Percentiles rank a stretch among this genome's conserved stretches.
phyloP scores from a whole-genome alignment of 2,329 filamentous ascomycete species.

The Monilinia laxa region DNA sequence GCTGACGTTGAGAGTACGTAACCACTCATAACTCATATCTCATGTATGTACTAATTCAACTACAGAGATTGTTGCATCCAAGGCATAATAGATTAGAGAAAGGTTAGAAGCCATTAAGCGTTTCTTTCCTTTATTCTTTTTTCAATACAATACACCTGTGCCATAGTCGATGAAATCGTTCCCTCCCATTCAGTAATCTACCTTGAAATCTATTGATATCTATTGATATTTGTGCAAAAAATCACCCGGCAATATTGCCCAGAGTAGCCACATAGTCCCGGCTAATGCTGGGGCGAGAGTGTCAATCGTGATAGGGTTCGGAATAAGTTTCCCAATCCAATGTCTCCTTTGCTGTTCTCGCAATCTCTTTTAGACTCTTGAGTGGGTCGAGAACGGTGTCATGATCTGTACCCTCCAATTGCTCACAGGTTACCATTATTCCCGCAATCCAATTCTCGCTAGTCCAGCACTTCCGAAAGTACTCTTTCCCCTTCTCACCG shows the following conservation, averaged over 20 bases:
- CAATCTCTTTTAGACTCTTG: slow-evolving; percentile 26
- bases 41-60: slow-evolving; percentile 40
- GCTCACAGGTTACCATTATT: slow-evolving; percentile 41
- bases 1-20: slow-evolving; percentile 89
- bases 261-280: neutral
- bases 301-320: neutral
- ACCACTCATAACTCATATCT: slow-evolving; percentile 1
- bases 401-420: slow-evolving; percentile 43
- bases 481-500: slow-evolving; percentile 44
- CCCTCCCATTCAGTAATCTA: slow-evolving; percentile 10
- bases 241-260: neutral
- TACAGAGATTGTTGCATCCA: slow-evolving; percentile 61
- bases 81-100: slow-evolving; percentile 58
- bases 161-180: slow-evolving; percentile 50
- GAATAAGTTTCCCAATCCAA: neutral
- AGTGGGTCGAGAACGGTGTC: slow-evolving; percentile 37
- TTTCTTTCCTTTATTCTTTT: slow-evolving; percentile 54
- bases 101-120: slow-evolving; percentile 24
- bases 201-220: slow-evolving; percentile 8
- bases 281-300: neutral
- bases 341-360: slow-evolving; percentile 11
- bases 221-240: slow-evolving; percentile 5
- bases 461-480: slow-evolving; percentile 46
- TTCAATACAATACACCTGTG: slow-evolving; percentile 54
- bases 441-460: slow-evolving; percentile 34